Conservation (phyloP, 1,139 yeast species). For the Schizosaccharomyces versatilis region DNA sequence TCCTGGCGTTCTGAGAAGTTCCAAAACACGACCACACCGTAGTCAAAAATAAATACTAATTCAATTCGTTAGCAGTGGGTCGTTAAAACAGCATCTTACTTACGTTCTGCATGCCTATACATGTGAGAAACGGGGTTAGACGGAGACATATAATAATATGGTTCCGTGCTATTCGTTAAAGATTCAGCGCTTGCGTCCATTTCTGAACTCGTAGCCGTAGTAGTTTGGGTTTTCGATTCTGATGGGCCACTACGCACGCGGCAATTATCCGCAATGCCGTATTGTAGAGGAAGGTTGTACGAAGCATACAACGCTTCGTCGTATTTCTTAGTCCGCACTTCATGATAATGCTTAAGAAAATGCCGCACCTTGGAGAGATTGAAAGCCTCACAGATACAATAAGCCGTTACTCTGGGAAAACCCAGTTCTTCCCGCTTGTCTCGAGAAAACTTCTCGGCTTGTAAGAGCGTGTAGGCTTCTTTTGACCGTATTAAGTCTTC, state of each 20-base stretch:
- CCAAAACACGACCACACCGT: conserved; percentile 95
- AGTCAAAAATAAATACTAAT: conserved; percentile 50
- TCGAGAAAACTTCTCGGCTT: conserved; percentile 6
- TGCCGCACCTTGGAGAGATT: conserved; percentile 39
- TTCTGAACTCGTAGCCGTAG: not conserved
- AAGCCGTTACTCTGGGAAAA: conserved; percentile 63
- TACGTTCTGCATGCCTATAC: conserved; percentile 8
- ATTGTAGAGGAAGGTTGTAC: conserved; percentile 61
- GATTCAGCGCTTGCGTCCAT: not conserved
- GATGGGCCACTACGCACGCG: conserved; percentile 45
- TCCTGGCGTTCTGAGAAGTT: conserved; percentile 83
- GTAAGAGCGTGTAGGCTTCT: conserved; percentile 4
- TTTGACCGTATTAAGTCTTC: conserved; percentile 7
- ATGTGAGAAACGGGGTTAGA: conserved; percentile 8
- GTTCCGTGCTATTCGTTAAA: not conserved
- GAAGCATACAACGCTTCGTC: conserved; percentile 85
- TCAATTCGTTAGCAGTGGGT: conserved; percentile 18
- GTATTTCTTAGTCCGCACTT: conserved; percentile 63
- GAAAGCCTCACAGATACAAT: conserved; percentile 66
- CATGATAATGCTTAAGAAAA: conserved; percentile 48
- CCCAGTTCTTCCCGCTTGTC: conserved; percentile 8
- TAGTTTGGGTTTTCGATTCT: not conserved
- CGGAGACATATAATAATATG: conserved; percentile 5
- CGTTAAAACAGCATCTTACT: not conserved
- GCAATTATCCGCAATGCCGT: conserved; percentile 44